Conservation (phyloP, 441 rosid genomes). For the Aquilaria agallochum region DNA sequence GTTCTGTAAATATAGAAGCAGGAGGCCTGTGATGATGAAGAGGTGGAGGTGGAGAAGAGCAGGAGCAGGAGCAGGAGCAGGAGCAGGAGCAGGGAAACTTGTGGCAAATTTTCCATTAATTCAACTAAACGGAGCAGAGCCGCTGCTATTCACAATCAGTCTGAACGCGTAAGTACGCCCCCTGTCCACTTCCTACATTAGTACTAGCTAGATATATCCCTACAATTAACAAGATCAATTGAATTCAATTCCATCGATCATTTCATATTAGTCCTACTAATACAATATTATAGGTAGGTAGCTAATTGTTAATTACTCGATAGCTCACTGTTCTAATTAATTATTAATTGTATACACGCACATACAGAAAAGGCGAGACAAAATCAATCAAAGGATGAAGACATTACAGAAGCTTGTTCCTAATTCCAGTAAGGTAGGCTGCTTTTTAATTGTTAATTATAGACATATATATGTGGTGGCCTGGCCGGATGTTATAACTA, state of each 20-base stretch:
- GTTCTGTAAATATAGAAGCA: slow-evolving; percentile 17
- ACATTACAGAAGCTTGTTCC: slow-evolving; percentile 95
- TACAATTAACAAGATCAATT: no score
- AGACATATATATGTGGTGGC: neutral
- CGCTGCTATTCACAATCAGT: slow-evolving; percentile 95
- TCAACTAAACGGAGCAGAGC: slow-evolving; percentile 83
- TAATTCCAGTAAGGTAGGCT: slow-evolving; percentile 82
- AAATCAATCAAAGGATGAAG: slow-evolving; percentile 95
- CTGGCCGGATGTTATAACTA: neutral
- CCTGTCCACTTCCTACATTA: neutral
- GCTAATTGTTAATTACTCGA: no score
- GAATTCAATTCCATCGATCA: no score
- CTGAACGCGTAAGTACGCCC: slow-evolving; percentile 67
- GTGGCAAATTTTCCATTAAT: slow-evolving; percentile 45
- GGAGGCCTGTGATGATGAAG: slow-evolving; percentile 37
- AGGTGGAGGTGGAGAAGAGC: slow-evolving; percentile 17
- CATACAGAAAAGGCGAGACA: slow-evolving; percentile 84
- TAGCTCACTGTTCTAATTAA: no score
- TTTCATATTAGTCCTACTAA: no score
- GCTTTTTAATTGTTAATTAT: neutral
- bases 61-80: no score
- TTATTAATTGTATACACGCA: neutral
- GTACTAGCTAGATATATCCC: no score
- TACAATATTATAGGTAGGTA: no score
- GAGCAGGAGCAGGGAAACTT: slow-evolving; percentile 30